Percentiles rank a stretch among this genome's conserved stretches.
phyloP scores from a whole-genome alignment of 805 yeast species.

The Nakazawaea laoshanensis region DNA sequence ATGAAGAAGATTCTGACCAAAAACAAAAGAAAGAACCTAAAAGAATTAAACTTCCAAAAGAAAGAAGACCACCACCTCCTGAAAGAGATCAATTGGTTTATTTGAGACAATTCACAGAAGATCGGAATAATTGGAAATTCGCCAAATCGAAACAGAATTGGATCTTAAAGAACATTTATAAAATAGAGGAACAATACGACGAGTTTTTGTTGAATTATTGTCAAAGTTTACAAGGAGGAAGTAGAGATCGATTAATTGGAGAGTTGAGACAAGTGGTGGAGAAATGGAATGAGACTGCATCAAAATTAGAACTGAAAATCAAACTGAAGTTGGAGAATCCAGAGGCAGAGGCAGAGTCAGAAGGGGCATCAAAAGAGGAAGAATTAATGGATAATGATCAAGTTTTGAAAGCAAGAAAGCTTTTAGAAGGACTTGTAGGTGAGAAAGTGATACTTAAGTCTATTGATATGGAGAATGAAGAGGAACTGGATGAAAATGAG shows the following conservation, averaged over 20 bases:
- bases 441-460: conserved; percentile 27
- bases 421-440: conserved; percentile 26
- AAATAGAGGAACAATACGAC: conserved; percentile 44
- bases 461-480: conserved; percentile 7
- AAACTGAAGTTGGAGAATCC: conserved; percentile 24
- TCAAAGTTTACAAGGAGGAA: conserved; percentile 62
- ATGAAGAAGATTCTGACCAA: conserved; percentile 10
- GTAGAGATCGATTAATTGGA: conserved; percentile 45
- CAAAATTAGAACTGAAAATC: conserved; percentile 30
- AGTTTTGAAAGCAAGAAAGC: conserved; percentile 30
- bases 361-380: conserved; percentile 12
- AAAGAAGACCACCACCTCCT: conserved; percentile 62
- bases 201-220: conserved; percentile 42
- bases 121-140: conserved; percentile 66
- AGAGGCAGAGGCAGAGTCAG: conserved; percentile 16
- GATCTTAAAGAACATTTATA: conserved; percentile 56
- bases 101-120: conserved; percentile 47
- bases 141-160: conserved; percentile 84
- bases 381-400: conserved; percentile 19
- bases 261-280: conserved; percentile 38
- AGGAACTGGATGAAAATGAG: conserved; percentile 11
- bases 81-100: conserved; percentile 70
- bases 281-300: conserved; percentile 48
- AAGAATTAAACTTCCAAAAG: conserved; percentile 59
- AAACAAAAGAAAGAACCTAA: conserved; percentile 53